These are phyloP conservation scores for Trichophyton simii DNA, from an alignment of 2,329 filamentous ascomycete genomes.

Conservation along the genomic window DNA sequence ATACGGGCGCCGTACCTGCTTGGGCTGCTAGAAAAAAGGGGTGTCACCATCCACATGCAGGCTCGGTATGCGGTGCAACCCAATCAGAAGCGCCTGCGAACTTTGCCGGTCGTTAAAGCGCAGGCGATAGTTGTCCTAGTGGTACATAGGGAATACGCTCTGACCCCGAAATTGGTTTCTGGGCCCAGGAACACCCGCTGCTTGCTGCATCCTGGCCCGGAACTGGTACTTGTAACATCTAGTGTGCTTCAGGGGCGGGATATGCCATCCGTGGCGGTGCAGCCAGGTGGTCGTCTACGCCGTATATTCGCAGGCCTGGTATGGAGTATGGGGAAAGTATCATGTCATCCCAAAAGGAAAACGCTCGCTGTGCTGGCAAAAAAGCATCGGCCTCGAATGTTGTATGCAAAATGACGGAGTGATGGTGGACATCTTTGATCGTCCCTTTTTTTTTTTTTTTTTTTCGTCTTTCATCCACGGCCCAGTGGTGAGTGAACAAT, in stretches of 20 bases:
- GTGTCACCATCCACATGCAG: slow-evolving; percentile 3
- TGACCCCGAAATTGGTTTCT: slow-evolving; percentile 3
- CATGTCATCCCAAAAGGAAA: background rate
- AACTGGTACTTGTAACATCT: background rate
- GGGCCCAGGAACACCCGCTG: slow-evolving; percentile 4
- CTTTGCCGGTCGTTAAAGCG: background rate
- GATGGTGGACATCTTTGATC: background rate
- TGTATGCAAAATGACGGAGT: background rate
- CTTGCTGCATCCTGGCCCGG: background rate
- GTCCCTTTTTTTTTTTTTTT: background rate
- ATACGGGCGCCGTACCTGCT: slow-evolving; percentile 1
- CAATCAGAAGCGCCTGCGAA: background rate
- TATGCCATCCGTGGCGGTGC: background rate
- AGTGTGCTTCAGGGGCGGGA: slow-evolving; percentile 3
- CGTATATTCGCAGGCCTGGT: background rate
- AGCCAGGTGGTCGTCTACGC: background rate
- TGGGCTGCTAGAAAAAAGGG: slow-evolving; percentile 2
- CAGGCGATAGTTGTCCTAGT: background rate
- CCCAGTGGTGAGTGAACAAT: background rate
- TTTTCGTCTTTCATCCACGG: too few relatives aligned
- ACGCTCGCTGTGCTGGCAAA: background rate
- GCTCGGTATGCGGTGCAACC: background rate
- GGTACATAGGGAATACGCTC: slow-evolving; percentile 1
- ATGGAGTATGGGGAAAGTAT: background rate
- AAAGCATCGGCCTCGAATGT: background rate